Evolutionary conservation across 177 flowering plant species (phyloP).

Genomic region (Tripterygium wilfordii): DNA sequence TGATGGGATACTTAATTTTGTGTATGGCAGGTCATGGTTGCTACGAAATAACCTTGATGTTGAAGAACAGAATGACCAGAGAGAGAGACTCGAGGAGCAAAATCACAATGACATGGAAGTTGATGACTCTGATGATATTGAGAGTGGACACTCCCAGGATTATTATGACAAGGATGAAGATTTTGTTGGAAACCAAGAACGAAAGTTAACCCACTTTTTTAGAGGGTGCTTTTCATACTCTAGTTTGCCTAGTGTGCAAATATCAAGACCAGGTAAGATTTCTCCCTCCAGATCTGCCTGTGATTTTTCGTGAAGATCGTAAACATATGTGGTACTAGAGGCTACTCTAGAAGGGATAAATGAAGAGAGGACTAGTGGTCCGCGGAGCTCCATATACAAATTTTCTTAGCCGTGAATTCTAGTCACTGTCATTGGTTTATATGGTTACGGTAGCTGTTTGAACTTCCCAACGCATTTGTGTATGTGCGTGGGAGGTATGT

Average conservation of each 20-base stretch:
- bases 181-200: neutral
- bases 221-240: conserved; percentile 28
- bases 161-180: conserved; percentile 4
- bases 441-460: too few species aligned
- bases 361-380: conserved; percentile 11
- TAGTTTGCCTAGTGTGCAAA: conserved; percentile 8
- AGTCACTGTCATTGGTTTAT: too few species aligned
- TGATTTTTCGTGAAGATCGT: conserved; percentile 14
- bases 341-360: conserved; percentile 7
- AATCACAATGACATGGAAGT: too few species aligned
- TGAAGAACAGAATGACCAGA: conserved; percentile 3
- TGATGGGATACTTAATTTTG: too few species aligned
- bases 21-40: too few species aligned
- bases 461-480: too few species aligned
- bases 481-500: too few species aligned
- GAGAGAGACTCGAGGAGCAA: too few species aligned
- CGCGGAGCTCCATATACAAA: too few species aligned
- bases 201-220: conserved; percentile 15
- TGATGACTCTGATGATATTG: conserved; percentile 8
- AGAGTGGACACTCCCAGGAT: conserved; percentile 7
- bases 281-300: conserved; percentile 10
- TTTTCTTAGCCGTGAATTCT: too few species aligned
- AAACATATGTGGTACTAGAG: conserved; percentile 9
- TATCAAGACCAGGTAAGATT: conserved; percentile 2
- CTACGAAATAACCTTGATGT: conserved; percentile 5